Evolutionary conservation across 2,329 filamentous ascomycete species (phyloP).

Genomic region (Clarireedia hainanense): DNA sequence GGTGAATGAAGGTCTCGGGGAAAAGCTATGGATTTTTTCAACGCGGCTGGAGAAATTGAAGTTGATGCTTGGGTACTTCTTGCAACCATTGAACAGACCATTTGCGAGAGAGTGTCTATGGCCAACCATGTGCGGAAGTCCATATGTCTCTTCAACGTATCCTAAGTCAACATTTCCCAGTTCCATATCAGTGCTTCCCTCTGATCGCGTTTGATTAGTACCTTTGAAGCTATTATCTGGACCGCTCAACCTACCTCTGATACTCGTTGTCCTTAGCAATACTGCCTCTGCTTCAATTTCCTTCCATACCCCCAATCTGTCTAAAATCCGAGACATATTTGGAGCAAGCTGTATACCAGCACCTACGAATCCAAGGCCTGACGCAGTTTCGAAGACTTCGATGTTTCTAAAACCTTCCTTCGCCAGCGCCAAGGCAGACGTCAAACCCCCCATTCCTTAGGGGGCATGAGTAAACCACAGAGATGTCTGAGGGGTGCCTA

Average conservation of each 20-base stretch:
- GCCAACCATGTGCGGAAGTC: constrained; percentile 55
- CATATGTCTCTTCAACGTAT: constrained; percentile 59
- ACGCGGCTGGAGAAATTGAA: constrained; percentile 60
- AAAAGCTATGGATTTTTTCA: constrained; percentile 49
- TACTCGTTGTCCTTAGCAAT: constrained; percentile 62
- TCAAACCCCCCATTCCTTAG: constrained; percentile 70
- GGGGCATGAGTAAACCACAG: too few relatives aligned
- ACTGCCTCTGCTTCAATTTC: constrained; percentile 64
- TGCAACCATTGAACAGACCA: constrained; percentile 63
- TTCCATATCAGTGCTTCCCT: constrained; percentile 61
- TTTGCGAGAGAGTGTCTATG: constrained; percentile 67
- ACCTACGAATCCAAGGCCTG: constrained; percentile 70
- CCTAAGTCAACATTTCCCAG: constrained; percentile 62
- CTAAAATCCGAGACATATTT: constrained; percentile 72
- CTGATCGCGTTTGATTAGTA: constrained; percentile 27
- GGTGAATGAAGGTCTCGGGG: constrained; percentile 51
- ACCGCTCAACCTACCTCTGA: constrained; percentile 45
- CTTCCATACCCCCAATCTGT: constrained; percentile 66
- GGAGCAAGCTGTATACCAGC: constrained; percentile 80
- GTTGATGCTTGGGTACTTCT: constrained; percentile 50
- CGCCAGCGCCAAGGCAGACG: constrained; percentile 63
- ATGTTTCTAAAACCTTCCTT: constrained; percentile 69
- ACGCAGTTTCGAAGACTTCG: constrained; percentile 65
- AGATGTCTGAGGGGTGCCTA: too few relatives aligned
- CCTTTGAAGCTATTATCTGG: background rate